Evolutionary conservation across 495 filamentous ascomycete species (phyloP).

Genomic region (Trichocladium uniseriatum): DNA sequence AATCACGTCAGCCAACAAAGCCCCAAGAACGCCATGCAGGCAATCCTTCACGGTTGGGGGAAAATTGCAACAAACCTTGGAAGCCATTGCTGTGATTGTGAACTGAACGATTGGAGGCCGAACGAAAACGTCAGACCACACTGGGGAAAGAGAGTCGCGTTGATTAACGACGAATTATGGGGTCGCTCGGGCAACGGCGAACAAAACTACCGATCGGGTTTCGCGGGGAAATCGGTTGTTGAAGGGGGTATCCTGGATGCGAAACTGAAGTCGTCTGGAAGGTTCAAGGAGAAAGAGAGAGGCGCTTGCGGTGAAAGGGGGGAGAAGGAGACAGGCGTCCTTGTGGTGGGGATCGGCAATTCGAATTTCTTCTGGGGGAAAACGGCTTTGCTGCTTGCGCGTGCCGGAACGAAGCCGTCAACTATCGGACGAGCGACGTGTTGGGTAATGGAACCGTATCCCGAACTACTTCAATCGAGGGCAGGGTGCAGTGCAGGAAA

Average conservation of each 20-base stretch:
- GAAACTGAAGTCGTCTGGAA: not conserved
- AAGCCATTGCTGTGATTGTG: slow-evolving; percentile 12
- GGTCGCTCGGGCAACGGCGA: slow-evolving; percentile 4
- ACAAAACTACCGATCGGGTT: slow-evolving; percentile 2
- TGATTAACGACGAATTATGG: not conserved
- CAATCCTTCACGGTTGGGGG: not conserved
- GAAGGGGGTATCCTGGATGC: slow-evolving; percentile 6
- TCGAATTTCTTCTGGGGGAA: slow-evolving; percentile 9
- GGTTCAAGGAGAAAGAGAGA: not conserved
- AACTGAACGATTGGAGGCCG: not conserved
- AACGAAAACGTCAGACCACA: not conserved
- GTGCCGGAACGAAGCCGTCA: no score
- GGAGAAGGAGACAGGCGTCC: not conserved
- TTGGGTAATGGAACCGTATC: no score
- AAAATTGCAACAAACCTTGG: slow-evolving; percentile 10
- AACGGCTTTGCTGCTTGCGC: not conserved
- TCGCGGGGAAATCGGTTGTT: no score
- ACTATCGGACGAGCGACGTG: not conserved
- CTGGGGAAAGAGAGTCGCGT: not conserved
- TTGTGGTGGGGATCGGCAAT: slow-evolving; percentile 13
- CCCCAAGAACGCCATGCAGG: no score
- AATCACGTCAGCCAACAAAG: slow-evolving; percentile 7
- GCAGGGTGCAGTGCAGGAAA: not conserved
- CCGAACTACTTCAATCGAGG: not conserved
- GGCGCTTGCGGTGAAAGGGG: not conserved